Base-by-base conservation (phyloP, 202 grass and related monocot species). In the Hordeum pubiflorum region DNA sequence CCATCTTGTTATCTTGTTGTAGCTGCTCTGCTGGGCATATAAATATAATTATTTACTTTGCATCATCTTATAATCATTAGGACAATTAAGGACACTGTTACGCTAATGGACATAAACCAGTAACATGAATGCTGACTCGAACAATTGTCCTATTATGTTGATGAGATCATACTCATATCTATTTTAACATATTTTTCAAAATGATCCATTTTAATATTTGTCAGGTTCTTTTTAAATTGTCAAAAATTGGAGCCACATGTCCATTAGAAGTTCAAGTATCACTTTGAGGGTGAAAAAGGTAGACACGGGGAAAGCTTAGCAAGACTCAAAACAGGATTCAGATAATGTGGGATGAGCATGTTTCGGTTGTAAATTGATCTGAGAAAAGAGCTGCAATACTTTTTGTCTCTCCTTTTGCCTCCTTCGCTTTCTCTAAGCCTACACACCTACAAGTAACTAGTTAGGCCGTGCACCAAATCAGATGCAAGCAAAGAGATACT, bases 1-100 rank as follows among this genome's bases (percentile, higher is more conserved):
- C 75, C 58, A 89, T 79, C 75, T 86, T 86, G 83, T 86, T 83
- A 75, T 74, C 83, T 83, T 79, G 59, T 57, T 79, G 79, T 37
- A 61, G 87, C 14, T 50, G 15, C 46, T 50, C 5, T 82, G 74
- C 54, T 65, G 74, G 66, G 24, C 27, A 29, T 29, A 29, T 29
- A 29, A 29, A 29, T 29, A 29, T 29, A 40, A 40, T 2, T 11
- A 40, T 40, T 40, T 43, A 43, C 5, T 50, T 50, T 50, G 11
- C 59, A 58, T 74, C 66, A 77, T 89, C 72, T 74, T 79, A 59
- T 74, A 77, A 86, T 89, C 59, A 82, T 89, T 58, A 72, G 61
- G 41, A 33, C 29, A 62, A 74, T 68, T 67, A 41, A 78, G 37
- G 74, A 86, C 64, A 78, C 50, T 55, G 29, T 44, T 4, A 58